These are phyloP conservation scores for Skeletonema tropicum DNA, from an alignment of 108 stramenopile genomes.

Conservation along the genomic window DNA sequence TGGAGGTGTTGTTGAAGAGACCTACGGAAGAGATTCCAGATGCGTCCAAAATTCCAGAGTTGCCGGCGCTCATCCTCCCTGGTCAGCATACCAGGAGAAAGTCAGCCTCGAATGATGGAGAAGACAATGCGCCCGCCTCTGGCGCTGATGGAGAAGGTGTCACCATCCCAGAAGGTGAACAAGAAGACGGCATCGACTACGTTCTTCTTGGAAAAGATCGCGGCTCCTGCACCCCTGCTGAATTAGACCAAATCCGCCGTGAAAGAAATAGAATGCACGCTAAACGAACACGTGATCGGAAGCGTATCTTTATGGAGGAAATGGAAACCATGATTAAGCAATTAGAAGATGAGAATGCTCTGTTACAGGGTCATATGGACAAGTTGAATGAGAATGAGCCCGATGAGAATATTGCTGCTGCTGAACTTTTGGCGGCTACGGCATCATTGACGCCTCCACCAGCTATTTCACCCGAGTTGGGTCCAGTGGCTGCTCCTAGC, in stretches of 20 bases:
- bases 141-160: conserved; percentile 8
- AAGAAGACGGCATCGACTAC: conserved; percentile 87
- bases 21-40: conserved; percentile 78
- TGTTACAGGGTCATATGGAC: conserved; percentile 57
- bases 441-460: conserved; percentile 12
- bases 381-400: conserved; percentile 45
- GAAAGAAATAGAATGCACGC: conserved; percentile 94
- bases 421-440: conserved; percentile 7
- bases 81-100: conserved; percentile 75
- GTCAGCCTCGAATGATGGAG: conserved; percentile 12
- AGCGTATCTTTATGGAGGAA: conserved; percentile 84
- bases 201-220: conserved; percentile 81
- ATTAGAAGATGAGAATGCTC: conserved; percentile 73
- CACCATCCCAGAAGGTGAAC: conserved; percentile 19
- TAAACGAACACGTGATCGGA: conserved; percentile 84
- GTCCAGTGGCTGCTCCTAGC: conserved; percentile 7
- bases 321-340: conserved; percentile 82
- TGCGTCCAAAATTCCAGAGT: conserved; percentile 72
- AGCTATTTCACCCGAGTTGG: conserved; percentile 17
- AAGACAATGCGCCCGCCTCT: not conserved
- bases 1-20: conserved; percentile 64
- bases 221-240: conserved; percentile 75
- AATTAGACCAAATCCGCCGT: conserved; percentile 84
- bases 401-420: conserved; percentile 4
- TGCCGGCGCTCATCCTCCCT: conserved; percentile 78